Evolutionary conservation across 2,329 filamentous ascomycete genomes (phyloP).

Genomic region (Teratosphaeria nubilosa): DNA sequence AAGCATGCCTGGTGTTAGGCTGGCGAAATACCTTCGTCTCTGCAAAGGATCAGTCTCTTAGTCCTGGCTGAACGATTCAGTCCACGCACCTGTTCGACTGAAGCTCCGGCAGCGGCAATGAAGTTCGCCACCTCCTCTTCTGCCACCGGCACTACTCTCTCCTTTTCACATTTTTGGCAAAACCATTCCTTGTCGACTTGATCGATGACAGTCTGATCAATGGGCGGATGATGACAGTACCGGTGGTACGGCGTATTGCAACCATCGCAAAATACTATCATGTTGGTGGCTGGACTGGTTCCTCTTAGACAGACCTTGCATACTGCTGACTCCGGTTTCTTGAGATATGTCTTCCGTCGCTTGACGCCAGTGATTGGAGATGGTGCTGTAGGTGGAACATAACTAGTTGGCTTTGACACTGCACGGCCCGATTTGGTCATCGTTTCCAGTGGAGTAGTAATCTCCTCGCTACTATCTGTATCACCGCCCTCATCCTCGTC

Average conservation of each 20-base stretch:
- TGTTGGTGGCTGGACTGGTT: conserved; percentile 61
- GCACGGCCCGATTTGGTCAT: conserved; percentile 68
- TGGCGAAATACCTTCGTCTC: conserved; percentile 44
- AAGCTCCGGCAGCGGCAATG: conserved; percentile 29
- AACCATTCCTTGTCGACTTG: conserved; percentile 62
- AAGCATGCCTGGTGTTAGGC: conserved; percentile 50
- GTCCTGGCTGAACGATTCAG: not conserved
- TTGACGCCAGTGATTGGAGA: conserved; percentile 37
- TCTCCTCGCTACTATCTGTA: conserved; percentile 24
- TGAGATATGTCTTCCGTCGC: conserved; percentile 48
- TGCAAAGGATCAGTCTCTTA: conserved; percentile 3
- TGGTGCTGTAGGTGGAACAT: conserved; percentile 46
- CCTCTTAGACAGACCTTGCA: conserved; percentile 66
- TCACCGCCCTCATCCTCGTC: conserved; percentile 29
- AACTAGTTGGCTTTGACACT: conserved; percentile 55
- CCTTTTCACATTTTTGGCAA: conserved; percentile 52
- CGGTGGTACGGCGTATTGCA: conserved; percentile 76
- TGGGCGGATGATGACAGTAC: conserved; percentile 66
- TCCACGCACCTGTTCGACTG: conserved; percentile 31
- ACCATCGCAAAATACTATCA: conserved; percentile 77
- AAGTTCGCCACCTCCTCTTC: conserved; percentile 32
- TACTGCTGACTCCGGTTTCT: conserved; percentile 47
- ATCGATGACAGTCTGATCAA: conserved; percentile 58
- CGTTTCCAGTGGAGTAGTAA: conserved; percentile 48
- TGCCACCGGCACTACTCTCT: conserved; percentile 32